Percentiles rank a stretch among this genome's conserved stretches.
Conservation (phyloP, 2,329 filamentous ascomycete genomes). For the Escovopsis weberi region DNA sequence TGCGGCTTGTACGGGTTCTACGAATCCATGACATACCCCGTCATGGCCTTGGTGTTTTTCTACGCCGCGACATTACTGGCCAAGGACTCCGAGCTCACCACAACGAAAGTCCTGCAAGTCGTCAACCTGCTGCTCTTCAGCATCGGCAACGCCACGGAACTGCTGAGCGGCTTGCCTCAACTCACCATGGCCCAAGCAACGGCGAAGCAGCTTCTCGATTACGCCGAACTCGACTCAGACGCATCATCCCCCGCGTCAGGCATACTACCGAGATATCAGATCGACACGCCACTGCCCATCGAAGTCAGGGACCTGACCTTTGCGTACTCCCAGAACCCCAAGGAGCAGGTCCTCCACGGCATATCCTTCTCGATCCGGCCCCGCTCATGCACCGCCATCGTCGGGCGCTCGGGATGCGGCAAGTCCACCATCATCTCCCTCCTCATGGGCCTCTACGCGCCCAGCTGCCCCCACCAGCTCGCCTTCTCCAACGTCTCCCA, state of each 20-base stretch:
- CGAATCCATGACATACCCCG: constrained; percentile 55
- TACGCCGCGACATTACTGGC: constrained; percentile 57
- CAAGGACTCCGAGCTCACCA: constrained; percentile 27
- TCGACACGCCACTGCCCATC: constrained; percentile 27
- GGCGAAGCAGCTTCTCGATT: constrained; percentile 56
- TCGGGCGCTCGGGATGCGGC: constrained; percentile 75
- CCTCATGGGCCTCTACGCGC: constrained; percentile 55
- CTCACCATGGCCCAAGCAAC: constrained; percentile 60
- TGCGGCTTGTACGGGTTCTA: constrained; percentile 66
- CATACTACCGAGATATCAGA: constrained; percentile 19
- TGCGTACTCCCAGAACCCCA: constrained; percentile 48
- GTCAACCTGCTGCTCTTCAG: constrained; percentile 76
- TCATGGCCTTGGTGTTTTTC: constrained; percentile 70
- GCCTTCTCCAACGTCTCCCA: constrained; percentile 46
- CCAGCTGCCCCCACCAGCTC: constrained; percentile 24
- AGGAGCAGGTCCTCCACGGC: constrained; percentile 40
- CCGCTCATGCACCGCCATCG: constrained; percentile 59
- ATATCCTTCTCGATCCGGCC: constrained; percentile 51
- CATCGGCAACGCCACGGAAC: constrained; percentile 54
- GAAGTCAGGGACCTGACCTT: constrained; percentile 45
- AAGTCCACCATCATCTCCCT: constrained; percentile 75
- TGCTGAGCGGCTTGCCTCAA: constrained; percentile 66
- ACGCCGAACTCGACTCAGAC: constrained; percentile 43
- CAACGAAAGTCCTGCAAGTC: constrained; percentile 53
- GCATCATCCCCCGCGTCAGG: constrained; percentile 14